Base-by-base conservation (phyloP, 2,329 filamentous ascomycete genomes). In the Dactylellina drechsleri region DNA sequence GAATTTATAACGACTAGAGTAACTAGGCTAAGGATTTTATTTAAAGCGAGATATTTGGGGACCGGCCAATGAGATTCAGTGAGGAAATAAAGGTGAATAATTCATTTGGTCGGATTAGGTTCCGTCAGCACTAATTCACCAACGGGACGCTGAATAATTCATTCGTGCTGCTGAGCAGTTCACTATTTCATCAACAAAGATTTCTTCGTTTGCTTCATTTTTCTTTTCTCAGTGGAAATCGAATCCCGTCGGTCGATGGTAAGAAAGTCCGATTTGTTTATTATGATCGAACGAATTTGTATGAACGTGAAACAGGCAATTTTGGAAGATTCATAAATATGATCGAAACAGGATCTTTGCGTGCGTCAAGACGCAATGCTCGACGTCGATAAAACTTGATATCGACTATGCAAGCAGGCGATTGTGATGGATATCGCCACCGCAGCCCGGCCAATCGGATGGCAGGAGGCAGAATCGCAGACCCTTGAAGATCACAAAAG, bases 1-100 rank as follows among this genome's bases (percentile, higher is more conserved):
- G 40, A 60, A 47, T 47, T n/a, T 54, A 54, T 64, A 49, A 45
- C 40, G 20, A 57, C 23, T 2, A 8, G 36, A 70, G 61, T 61
- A 57, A 50, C 26, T 57, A 62, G 58, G 57, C 18, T 18, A 52
- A 52, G 10, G 47, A n/a, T 47, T 18, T 10, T 52, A 13, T 60
- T 60, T 20, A n/a, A 47, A 31, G 2, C 36, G 23, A 62, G 26
- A 40, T 20, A 20, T 62, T 43, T 18, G 47, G 36, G 23, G 54
- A 58, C 28, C 26, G 41, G 20, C 26, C 47, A 66, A 62, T 57
- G 57, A 47, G 57, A 49, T 41, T 56, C 12, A 40, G 57, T 40
- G 49, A 50, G 49, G 54, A 16, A 7, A 31, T 15, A 23, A 23
- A 23, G 23, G 4, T 23, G 23, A 23, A 23, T 23, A 4, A 4